Conservation (phyloP, 345 rosid species). For the Arabidopsis arenosa region DNA sequence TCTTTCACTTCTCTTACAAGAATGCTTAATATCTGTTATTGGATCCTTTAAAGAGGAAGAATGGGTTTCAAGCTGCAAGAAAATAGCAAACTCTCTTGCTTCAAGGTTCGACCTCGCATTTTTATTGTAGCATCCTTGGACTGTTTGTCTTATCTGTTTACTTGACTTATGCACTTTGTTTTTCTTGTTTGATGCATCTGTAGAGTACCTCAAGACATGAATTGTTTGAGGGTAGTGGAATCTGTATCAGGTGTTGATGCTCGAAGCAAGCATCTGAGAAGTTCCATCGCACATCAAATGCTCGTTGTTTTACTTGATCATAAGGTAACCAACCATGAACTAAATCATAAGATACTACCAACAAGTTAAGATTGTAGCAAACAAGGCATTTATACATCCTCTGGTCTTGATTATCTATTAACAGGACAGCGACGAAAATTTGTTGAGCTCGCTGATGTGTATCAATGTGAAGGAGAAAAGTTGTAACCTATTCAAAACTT, state of each 20-base stretch:
- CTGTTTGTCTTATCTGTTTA: neutral
- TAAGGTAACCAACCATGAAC: conserved; percentile 57
- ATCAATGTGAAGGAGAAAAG: conserved; percentile 64
- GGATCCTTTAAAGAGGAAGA: conserved; percentile 71
- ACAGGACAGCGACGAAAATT: conserved; percentile 69
- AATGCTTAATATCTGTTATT: conserved; percentile 58
- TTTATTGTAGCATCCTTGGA: conserved; percentile 16
- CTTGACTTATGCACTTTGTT: neutral
- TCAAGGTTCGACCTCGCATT: conserved; percentile 52
- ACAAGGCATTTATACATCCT: neutral
- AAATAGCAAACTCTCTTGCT: conserved; percentile 69
- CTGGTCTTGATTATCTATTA: neutral
- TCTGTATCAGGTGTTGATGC: conserved; percentile 61
- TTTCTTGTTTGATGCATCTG: conserved; percentile 38
- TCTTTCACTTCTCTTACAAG: conserved; percentile 55
- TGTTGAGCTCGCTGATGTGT: conserved; percentile 60
- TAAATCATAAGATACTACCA: neutral
- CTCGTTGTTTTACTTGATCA: conserved; percentile 58
- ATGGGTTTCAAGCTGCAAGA: conserved; percentile 70
- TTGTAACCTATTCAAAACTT: conserved; percentile 69
- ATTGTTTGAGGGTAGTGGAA: conserved; percentile 76
- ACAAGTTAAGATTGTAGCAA: conserved; percentile 9
- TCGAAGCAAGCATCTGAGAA: conserved; percentile 70
- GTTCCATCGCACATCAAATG: conserved; percentile 62
- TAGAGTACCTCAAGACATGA: conserved; percentile 80